Base-by-base conservation (phyloP, 2,329 filamentous ascomycete genomes). In the Colletotrichum endophyticum region DNA sequence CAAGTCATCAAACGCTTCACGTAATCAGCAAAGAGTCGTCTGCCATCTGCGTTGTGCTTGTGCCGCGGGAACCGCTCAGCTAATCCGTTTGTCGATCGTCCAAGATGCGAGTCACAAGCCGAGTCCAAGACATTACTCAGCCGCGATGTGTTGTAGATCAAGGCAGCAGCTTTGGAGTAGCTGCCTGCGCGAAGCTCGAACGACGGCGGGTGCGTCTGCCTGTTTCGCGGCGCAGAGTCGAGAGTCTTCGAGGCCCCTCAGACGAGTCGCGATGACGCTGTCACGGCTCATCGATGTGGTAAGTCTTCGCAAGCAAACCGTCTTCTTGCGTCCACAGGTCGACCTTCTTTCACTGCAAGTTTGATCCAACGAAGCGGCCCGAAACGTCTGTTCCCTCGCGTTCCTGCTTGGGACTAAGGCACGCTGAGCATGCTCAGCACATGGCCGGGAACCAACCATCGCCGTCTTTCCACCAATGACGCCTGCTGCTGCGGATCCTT, bases 401-500 rank as follows among this genome's bases (percentile, higher is more conserved):
- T 69, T 69, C 64, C 70, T 68, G 69, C 69, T 72, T 61, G 56
- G 44, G 22, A 57, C 70, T 73, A 73, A 76, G 44, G 64, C 73
- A 64, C 25, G 64, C 69, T 27, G 34, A 53, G n/a, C 73, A 69
- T 66, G 64, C 44, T 49, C 59, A 61, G 64, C 70, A 73, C 73
- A 76, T 70, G 70, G 70, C 44, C 30, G 32, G 19, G 72, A 34
- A 49, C 64, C 32, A 64, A 64, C 66, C 22, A 36, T 64, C 16
- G 19, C 28, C n/a, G n/a, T 16, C n/a, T 70, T 67, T 76, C 73
- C 70, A 70, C 73, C 70, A 76, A 76, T 76, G 70, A 28, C 64
- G 49, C 70, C 39, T 34, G 8, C 53, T 28, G 22, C 25, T 62
- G 62, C 27, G 22, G 11, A 28, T 27, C 56, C n/a, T 25, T 56